A percentile compares a stretch with the other conserved stretches of the same genome.
These are phyloP conservation scores for Xylariaceae sp. DNA, from an alignment of 2,329 filamentous ascomycete species.

Conservation along the genomic window DNA sequence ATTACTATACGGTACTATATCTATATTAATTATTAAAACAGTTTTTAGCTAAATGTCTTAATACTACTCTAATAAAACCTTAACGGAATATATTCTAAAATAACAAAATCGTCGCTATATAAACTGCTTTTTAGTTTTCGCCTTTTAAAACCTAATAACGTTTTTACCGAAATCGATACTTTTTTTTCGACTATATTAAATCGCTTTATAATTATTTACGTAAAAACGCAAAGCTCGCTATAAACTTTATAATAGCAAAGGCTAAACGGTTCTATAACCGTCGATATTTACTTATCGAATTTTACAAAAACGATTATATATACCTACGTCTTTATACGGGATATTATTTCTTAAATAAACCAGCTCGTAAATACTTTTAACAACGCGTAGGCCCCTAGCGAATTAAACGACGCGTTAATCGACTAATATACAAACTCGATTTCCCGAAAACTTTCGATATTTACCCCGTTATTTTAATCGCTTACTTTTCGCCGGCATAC, in stretches of 20 bases:
- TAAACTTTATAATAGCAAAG: neutral
- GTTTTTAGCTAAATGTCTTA: neutral
- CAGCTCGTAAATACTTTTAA: neutral
- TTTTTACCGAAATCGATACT: slow-evolving; percentile 4
- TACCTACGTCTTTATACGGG: slow-evolving; percentile 1
- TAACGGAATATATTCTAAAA: slow-evolving; percentile 5
- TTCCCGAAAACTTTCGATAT: slow-evolving; percentile 1
- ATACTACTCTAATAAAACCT: too few species aligned
- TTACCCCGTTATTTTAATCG: slow-evolving; percentile 1
- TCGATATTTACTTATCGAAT: neutral
- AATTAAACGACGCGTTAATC: neutral
- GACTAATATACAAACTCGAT: slow-evolving; percentile 5
- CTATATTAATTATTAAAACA: neutral
- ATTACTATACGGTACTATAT: slow-evolving; percentile 6
- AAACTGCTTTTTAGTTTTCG: slow-evolving; percentile 1
- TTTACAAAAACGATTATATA: slow-evolving; percentile 1
- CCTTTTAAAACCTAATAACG: neutral
- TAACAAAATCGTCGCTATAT: neutral
- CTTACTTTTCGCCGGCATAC: neutral
- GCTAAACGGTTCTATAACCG: neutral
- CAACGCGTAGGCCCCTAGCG: slow-evolving; percentile 1
- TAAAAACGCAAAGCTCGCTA: neutral
- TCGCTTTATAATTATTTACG: neutral
- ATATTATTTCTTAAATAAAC: slow-evolving; percentile 1
- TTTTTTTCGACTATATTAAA: neutral